These are phyloP conservation scores for Colletotrichum sp. DNA, from an alignment of 2,329 filamentous ascomycete species.

Conservation along the genomic window DNA sequence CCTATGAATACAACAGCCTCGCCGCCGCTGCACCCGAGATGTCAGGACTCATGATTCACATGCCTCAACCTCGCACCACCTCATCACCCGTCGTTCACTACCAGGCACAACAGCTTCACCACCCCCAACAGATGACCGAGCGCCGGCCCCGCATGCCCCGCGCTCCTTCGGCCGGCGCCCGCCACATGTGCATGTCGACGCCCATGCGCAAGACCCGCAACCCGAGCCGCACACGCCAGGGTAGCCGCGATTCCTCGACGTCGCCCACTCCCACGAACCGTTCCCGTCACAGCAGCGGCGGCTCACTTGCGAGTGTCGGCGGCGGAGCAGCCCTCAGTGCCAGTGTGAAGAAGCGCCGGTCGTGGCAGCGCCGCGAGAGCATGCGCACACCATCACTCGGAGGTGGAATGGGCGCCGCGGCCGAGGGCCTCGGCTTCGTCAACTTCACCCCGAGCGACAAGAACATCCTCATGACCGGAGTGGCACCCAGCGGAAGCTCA, in stretches of 20 bases:
- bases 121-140: constrained; percentile 30
- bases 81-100: constrained; percentile 38
- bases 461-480: constrained; percentile 80
- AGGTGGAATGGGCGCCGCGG: constrained; percentile 29
- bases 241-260: constrained; percentile 26
- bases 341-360: constrained; percentile 42
- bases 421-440: constrained; percentile 68
- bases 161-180: constrained; percentile 59
- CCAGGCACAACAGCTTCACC: constrained; percentile 22
- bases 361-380: constrained; percentile 31
- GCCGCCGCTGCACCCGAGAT: constrained; percentile 32
- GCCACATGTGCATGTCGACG: constrained; percentile 46
- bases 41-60: constrained; percentile 57
- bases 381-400: constrained; percentile 30
- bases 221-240: constrained; percentile 32
- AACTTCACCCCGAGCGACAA: constrained; percentile 89
- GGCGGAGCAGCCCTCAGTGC: constrained; percentile 44
- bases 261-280: constrained; percentile 42
- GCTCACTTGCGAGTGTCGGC: constrained; percentile 31
- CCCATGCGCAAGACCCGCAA: constrained; percentile 47
- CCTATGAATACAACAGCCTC: constrained; percentile 41
- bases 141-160: constrained; percentile 52
- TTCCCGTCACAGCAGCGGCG: constrained; percentile 45
- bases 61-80: constrained; percentile 50
- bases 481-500: constrained; percentile 87